Evolutionary conservation across 208 protist genomes (phyloP), one percentile per base, ranked within the genome.

Genomic region (Leishmania gerbilli): DNA sequence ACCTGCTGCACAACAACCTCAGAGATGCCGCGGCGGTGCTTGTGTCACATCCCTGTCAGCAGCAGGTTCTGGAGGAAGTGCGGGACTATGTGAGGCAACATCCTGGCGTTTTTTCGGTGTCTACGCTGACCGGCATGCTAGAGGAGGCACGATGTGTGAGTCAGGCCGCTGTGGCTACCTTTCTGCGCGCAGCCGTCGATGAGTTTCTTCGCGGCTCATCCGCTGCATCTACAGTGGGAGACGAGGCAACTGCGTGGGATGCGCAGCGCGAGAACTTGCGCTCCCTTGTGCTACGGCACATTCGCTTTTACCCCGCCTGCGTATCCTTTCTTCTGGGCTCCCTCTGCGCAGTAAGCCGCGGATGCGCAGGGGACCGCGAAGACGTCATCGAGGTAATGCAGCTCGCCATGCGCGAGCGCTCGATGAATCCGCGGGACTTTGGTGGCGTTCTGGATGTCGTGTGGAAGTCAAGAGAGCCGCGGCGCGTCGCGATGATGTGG

Each of bases 341-440:
- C 13, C 82, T 97, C 17, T 95, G 89, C 60, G 37, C 71, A 17
- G 58, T 95, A 19, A 95, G 88, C 74, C 53, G 71, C 0, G 62
- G 82, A 11, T 72, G 49, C 1, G 77, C 56, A 3, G 51, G 55
- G 42, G 86, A 93, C 37, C 74, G 83, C 56, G 79, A 81, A 7
- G 86, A 90, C 27, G 91, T 92, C 17, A 31, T 89, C 60, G 77
- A 89, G 27, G 83, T 87, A 31, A 77, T 97, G 83, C 78, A 89
- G 47, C 74, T 87, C 2, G 92, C 90, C 15, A 80, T 89, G 75
- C 69, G 78, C 17, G 82, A 82, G 45, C 88, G 80, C 27, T 89
- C 82, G 45, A 85, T 97, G 49, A 85, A 90, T 58, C 90, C 94
- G 31, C 81, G 31, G 11, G 91, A 93, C 67, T 91, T 94, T 55